Base-by-base conservation (phyloP, 257 asterid species). In the Thymus mandschuricus region DNA sequence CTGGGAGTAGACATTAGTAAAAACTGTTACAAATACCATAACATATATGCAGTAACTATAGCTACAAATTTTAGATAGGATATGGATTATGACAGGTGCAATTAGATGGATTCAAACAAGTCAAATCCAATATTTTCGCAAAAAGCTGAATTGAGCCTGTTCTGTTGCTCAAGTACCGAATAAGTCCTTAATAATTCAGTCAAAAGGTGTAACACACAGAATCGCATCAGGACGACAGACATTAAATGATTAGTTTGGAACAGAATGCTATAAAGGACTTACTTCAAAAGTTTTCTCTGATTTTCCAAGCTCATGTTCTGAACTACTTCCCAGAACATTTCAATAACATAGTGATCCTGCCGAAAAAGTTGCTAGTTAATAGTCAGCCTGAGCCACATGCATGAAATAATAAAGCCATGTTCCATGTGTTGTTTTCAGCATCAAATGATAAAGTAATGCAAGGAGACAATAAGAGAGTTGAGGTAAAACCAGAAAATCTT, bases 291-390 rank as follows among this genome's bases (percentile, higher is more conserved):
- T 64, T 86, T 95, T 76, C 98, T 82, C 85, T 84, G 98, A 77
- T 92, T 79, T 68, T 79, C 87, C 92, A 95, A 76, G 79, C 90
- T 83, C 60, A 92, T 74, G 86, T 81, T 80, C 79, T 88, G 77
- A 69, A 95, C 79, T 55, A 95, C 96, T 79, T 88, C 96, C 99
- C 99, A 95, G 82, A 95, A 92, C 92, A 88, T 89, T 79, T 85
- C 79, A 9, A 92, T 84, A 50, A 86, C 96, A 79, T 95, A 92
- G 80, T 95, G 99, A 65, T 88, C 96, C 99, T 95, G 96, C 73
- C 51, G 76, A 76, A 75, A 35, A 13, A 79, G 79, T 65, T 69
- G 57, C 9, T 28, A 41, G 75, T 83, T 65, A 80, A 12, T 40
- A 34, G 77, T 86, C 64, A 82, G 68, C 15, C 60, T 86, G 61